Evolutionary conservation across 2,329 filamentous ascomycete species (phyloP), one percentile per base, ranked within the genome.

Genomic region (Botrytis fabae): DNA sequence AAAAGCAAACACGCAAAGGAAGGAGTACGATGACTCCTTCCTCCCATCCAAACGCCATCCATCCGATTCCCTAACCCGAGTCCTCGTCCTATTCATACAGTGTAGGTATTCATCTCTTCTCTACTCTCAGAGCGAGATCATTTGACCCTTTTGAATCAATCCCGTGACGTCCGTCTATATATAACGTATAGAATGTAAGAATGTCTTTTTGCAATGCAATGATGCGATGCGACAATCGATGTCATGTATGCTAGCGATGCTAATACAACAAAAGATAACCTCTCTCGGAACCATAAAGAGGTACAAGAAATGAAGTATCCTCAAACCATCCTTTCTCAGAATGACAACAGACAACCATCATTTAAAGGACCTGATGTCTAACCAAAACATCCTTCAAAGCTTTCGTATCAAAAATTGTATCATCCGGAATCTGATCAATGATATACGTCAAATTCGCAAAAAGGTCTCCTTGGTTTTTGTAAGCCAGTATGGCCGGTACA

Each of bases 391-490:
- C 83, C 78, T 83, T 84, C 64, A 91, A 80, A 2, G 87, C 83
- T 70, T 85, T 83, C 64, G 84, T 87, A 78, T 86, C 87, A 75
- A 91, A 90, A 57, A 84, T 81, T 62, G 89, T 88, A 46, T 90
- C 87, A 51, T 90, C 88, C 1, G 95, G 94, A 65, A 98, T 92
- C 86, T 96, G 92, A 80, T 94, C 90, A 75, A 97, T 89, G 69
- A 98, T 87, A 71, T 95, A 95, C 0, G 96, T 93, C 70, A 98
- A 85, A 79, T 95, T 97, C 76, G 93, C 93, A 78, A 98, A 94
- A 76, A 98, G 90, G 76, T 98, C 95, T 70, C 94, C 95, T 80
- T 91, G 89, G 79, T 91, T 93, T 73, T 91, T 91, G 85, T 99
- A 99, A 18, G 93, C 95, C 66, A 98, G 86, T 54, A 98, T 86